Evolutionary conservation across 2,329 filamentous ascomycete species (phyloP), one percentile per base, ranked within the genome.

Genomic region (Dactylellina cionopaga): DNA sequence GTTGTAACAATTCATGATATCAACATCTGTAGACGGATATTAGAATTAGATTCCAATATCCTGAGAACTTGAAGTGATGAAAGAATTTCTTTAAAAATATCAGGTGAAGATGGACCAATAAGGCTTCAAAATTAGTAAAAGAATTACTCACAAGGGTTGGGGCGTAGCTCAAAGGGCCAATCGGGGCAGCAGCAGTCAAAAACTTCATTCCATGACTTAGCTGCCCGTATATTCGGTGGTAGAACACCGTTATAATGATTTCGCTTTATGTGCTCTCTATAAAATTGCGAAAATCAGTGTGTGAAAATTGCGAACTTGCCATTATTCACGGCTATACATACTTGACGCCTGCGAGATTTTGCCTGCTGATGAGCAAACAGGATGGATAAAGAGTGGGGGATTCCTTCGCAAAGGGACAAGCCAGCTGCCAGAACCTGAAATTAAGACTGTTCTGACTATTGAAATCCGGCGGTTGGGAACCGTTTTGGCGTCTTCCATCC

Each of bases 1-100:
- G 11, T 46, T 24, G 19, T 46, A 46, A 24, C 17, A 46, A 24
- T 46, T 46, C 43, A 46, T 22, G 19, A 46, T 46, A 46, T 46
- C 43, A 6, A 46, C 43, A 24, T 22, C 43, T 46, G 24, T 46
- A 22, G n/a, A 46, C 4, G 24, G 19, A 46, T 46, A 46, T 46
- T 46, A 19, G 43, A 5, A 46, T n/a, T n/a, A 24, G 43, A n/a
- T n/a, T n/a, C n/a, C n/a, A n/a, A n/a, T n/a, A n/a, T n/a, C n/a
- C n/a, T n/a, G n/a, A n/a, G n/a, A n/a, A n/a, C n/a, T n/a, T n/a
- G n/a, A n/a, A n/a, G n/a, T n/a, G n/a, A n/a, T n/a, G n/a, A n/a
- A n/a, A n/a, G n/a, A n/a, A n/a, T n/a, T n/a, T n/a, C n/a, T n/a
- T n/a, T n/a, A n/a, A n/a, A n/a, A n/a, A n/a, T n/a, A n/a, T n/a